Evolutionary conservation across 2,329 filamentous ascomycete genomes (phyloP).

Genomic region (Aulographum hederae): DNA sequence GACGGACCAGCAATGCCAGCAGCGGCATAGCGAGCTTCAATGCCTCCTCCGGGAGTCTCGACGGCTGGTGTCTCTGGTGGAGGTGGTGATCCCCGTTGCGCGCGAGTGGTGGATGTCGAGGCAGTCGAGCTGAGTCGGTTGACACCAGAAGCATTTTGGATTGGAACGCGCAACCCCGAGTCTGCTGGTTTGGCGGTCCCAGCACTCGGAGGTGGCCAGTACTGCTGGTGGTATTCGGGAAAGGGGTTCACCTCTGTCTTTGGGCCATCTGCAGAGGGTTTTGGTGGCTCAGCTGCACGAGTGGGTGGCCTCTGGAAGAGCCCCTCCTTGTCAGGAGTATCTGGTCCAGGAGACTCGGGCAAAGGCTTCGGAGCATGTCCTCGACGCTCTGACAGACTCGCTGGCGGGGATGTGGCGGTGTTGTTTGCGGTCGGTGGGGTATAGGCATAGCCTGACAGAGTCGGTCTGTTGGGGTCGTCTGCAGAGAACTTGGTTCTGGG

Average conservation of each 20-base stretch:
- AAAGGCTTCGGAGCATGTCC: constrained; percentile 68
- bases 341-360: constrained; percentile 64
- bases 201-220: constrained; percentile 35
- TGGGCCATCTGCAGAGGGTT: constrained; percentile 11
- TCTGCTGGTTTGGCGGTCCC: constrained; percentile 11
- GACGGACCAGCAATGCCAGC: constrained; percentile 60
- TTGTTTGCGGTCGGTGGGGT: constrained; percentile 13
- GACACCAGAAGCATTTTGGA: constrained; percentile 29
- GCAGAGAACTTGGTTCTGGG: constrained; percentile 25
- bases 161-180: constrained; percentile 28
- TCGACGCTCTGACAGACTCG: constrained; percentile 59
- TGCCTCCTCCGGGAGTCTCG: constrained; percentile 58
- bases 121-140: constrained; percentile 61
- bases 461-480: constrained; percentile 29
- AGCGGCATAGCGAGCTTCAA: constrained; percentile 80
- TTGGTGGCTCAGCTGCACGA: constrained; percentile 21
- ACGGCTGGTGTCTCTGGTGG: constrained; percentile 82
- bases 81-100: constrained; percentile 80
- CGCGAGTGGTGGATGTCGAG: constrained; percentile 82
- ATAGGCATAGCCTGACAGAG: constrained; percentile 24
- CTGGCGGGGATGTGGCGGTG: constrained; percentile 11
- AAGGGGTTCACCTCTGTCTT: constrained; percentile 24
- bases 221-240: constrained; percentile 40
- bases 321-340: constrained; percentile 57
- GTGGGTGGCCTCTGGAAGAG: constrained; percentile 51